Evolutionary conservation across 2,329 filamentous ascomycete species (phyloP), one percentile per base, ranked within the genome.

Genomic region (Clonostachys byssicola): DNA sequence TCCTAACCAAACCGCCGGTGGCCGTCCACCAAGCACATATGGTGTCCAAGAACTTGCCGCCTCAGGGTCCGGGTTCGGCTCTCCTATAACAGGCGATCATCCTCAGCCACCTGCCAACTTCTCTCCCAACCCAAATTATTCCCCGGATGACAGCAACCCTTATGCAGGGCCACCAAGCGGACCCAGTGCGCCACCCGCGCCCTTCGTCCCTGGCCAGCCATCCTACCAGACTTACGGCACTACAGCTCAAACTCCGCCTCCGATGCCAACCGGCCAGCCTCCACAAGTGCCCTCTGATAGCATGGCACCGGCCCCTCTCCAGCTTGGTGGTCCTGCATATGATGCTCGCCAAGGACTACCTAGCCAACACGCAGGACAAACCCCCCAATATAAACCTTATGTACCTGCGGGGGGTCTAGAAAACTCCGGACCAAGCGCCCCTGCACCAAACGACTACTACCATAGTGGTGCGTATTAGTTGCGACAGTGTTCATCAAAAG

Each of bases 41-140:
- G 83, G 84, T 30, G 80, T 88, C 1, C 88, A 92, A 65, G 88
- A 92, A 67, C 73, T 92, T 42, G 85, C 87, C 23, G 90, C 88
- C 1, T 88, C 86, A 1, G 81, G 81, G 12, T 88, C 86, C 1
- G 81, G 81, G 10, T 92, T 91, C 59, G 86, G 91, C 63, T 88
- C 86, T 5, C 88, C 87, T 40, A 76, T 88, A 38, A 80, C 74
- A 12, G 64, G 74, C 6, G 73, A 78, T 60, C 75, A 73, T 58
- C 68, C 70, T 33, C 66, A 60, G 52, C 67, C 68, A 41, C 62
- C 65, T 14, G 65, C 67, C 18, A 67, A 72, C 3, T 78, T 72
- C 54, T 66, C 71, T 4, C 75, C 77, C 56, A 73, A 74, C 5
- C 66, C 71, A 6, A 75, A 80, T 10, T 74, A 79, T 46, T 54